Percentiles rank a stretch among this genome's conserved stretches.
phyloP scores from a whole-genome alignment of 2,329 filamentous ascomycete genomes.

The Aureobasidium sp. region DNA sequence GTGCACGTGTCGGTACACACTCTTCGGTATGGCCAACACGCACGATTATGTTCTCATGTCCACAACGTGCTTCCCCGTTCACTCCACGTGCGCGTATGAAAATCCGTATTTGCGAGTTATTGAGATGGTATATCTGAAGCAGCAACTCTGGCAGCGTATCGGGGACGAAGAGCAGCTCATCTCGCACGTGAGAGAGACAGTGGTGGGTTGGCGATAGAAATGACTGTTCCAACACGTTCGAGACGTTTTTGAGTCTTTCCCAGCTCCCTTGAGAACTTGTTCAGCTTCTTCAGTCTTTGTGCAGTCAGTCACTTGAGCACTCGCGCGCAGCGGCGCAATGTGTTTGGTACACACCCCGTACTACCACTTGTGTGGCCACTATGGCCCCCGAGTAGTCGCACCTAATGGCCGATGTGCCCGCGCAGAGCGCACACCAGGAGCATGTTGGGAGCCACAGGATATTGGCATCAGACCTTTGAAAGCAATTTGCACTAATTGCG shows the following conservation, averaged over 20 bases:
- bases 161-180: not conserved
- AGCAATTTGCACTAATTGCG: not conserved
- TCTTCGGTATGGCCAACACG: not conserved
- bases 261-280: no score
- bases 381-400: not conserved
- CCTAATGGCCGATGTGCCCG: constrained; percentile 2
- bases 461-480: not conserved
- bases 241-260: not conserved
- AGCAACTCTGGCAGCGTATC: not conserved
- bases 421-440: not conserved
- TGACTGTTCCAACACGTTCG: not conserved
- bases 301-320: not conserved
- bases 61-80: not conserved
- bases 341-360: constrained; percentile 1
- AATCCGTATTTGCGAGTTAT: no score
- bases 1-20: not conserved
- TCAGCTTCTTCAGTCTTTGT: not conserved
- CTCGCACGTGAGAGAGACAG: not conserved
- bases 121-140: no score
- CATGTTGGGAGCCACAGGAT: not conserved
- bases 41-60: not conserved
- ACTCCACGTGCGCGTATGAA: not conserved
- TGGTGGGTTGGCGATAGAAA: not conserved
- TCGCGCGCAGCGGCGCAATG: not conserved
- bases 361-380: constrained; percentile 6